phyloP scores from a whole-genome alignment of 352 stramenopile genomes.

The Lagenidium sp. region DNA sequence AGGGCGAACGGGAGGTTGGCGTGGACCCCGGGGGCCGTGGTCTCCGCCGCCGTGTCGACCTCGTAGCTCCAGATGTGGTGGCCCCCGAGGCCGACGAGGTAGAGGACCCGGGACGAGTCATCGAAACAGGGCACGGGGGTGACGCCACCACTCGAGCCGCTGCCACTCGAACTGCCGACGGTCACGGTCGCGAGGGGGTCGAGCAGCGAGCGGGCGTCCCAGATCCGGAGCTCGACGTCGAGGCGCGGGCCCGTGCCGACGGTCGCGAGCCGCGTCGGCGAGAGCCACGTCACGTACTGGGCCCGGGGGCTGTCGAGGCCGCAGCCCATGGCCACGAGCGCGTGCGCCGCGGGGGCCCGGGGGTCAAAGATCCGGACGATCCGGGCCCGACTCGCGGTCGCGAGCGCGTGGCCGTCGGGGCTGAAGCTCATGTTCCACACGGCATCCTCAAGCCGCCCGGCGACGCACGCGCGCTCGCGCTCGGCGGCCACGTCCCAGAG shows the following conservation, averaged over 20 bases:
- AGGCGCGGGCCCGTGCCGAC: constrained; percentile 38
- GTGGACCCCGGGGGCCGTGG: constrained; percentile 25
- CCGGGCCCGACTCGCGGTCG: constrained; percentile 57
- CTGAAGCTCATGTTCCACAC: constrained; percentile 73
- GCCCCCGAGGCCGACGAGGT: constrained; percentile 53
- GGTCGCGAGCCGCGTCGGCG: constrained; percentile 24
- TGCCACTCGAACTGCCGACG: constrained; percentile 21
- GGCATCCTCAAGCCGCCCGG: constrained; percentile 58
- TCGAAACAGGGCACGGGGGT: constrained; percentile 63
- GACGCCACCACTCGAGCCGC: too few relatives aligned
- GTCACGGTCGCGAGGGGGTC: constrained; percentile 38
- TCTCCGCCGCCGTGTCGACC: constrained; percentile 22
- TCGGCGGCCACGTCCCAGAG: constrained; percentile 69
- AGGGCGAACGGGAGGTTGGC: constrained; percentile 61
- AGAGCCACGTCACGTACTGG: constrained; percentile 60
- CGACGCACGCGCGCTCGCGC: constrained; percentile 28
- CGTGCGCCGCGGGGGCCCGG: constrained; percentile 25
- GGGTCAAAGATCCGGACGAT: constrained; percentile 73
- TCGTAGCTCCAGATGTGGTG: constrained; percentile 75
- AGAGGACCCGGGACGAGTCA: constrained; percentile 49
- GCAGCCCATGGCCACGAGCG: constrained; percentile 53
- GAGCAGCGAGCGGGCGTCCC: constrained; percentile 61
- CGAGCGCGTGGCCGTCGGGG: constrained; percentile 44
- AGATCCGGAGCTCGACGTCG: constrained; percentile 64
- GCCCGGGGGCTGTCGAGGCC: constrained; percentile 58